phyloP scores from a whole-genome alignment of 2,329 filamentous ascomycete genomes.

The Colletotrichum eremochloae region DNA sequence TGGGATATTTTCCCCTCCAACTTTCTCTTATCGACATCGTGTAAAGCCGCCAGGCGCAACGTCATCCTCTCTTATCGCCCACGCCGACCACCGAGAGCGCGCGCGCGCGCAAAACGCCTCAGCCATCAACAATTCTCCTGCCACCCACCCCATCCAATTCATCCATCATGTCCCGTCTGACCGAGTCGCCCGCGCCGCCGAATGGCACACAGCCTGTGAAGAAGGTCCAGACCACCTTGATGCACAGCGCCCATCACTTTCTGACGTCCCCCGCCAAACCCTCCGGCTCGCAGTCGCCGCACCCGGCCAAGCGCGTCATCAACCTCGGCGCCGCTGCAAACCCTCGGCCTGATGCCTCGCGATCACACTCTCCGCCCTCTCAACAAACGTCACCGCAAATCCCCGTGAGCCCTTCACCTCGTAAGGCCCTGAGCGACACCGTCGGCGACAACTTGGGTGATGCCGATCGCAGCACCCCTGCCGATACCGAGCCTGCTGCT shows the following conservation, averaged over 20 bases:
- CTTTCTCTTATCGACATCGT: neutral
- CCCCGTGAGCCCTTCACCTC: conserved; percentile 3
- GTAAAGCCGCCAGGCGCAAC: conserved; percentile 23
- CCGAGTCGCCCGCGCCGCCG: conserved; percentile 16
- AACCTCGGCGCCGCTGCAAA: conserved; percentile 7
- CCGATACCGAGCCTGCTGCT: conserved; percentile 3
- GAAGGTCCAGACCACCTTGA: conserved; percentile 22
- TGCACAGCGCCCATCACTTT: conserved; percentile 31
- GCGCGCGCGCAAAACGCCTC: conserved; percentile 1
- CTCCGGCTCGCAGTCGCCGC: conserved; percentile 28
- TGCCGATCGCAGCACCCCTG: conserved; percentile 15
- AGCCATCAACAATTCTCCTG: neutral
- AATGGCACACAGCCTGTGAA: conserved; percentile 23
- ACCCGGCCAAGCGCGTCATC: conserved; percentile 28
- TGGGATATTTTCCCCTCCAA: neutral
- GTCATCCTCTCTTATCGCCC: neutral
- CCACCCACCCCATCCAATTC: neutral
- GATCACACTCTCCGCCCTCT: conserved; percentile 21
- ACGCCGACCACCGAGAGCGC: conserved; percentile 22
- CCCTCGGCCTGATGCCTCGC: conserved; percentile 25
- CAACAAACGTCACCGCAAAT: conserved; percentile 3
- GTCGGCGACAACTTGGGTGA: conserved; percentile 6
- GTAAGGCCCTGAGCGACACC: conserved; percentile 18
- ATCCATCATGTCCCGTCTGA: conserved; percentile 23
- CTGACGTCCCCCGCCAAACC: conserved; percentile 30